These are phyloP conservation scores for Candida taoyuanica DNA, from an alignment of 805 yeast species.

Conservation along the genomic window DNA sequence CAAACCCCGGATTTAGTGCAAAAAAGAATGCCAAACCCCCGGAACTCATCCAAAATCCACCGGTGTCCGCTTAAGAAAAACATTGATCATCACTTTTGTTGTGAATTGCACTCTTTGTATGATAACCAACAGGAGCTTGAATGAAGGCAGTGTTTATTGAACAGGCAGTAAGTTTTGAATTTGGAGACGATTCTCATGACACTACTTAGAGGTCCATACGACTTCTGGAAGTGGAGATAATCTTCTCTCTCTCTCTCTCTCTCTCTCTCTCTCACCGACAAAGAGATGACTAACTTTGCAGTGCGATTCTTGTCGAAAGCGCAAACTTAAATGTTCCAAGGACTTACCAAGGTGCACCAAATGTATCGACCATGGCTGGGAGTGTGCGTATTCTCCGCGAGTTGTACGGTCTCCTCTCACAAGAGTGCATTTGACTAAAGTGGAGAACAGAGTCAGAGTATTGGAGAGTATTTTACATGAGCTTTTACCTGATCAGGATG, in stretches of 20 bases:
- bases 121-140: no score
- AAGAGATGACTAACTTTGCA: conserved; percentile 8
- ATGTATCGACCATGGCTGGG: conserved; percentile 68
- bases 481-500: conserved; percentile 41
- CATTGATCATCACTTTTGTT: no score
- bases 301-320: conserved; percentile 81
- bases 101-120: no score
- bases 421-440: conserved; percentile 71
- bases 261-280: background rate
- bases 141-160: conserved; percentile 27
- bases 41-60: no score
- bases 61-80: no score
- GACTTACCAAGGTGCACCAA: conserved; percentile 72
- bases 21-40: no score
- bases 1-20: no score
- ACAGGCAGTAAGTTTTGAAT: conserved; percentile 23
- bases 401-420: conserved; percentile 77
- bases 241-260: background rate
- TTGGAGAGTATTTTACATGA: conserved; percentile 42
- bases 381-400: conserved; percentile 74
- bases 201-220: background rate
- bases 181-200: background rate
- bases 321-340: conserved; percentile 78
- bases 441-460: conserved; percentile 52
- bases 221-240: background rate